These are phyloP conservation scores for Annona squamosa DNA, from an alignment of 164 flowering plant species.

Conservation along the genomic window DNA sequence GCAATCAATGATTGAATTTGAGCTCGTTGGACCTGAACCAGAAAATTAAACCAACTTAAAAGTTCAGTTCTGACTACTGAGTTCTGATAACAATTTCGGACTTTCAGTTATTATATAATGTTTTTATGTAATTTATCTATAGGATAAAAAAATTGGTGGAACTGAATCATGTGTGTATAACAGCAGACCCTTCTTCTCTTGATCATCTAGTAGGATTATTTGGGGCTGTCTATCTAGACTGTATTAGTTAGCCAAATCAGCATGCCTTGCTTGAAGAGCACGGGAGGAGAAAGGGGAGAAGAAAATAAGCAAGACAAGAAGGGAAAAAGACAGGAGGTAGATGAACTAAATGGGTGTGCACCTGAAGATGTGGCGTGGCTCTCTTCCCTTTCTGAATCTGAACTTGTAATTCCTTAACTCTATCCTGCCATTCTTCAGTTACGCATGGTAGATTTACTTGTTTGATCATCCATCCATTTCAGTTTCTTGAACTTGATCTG, in stretches of 20 bases:
- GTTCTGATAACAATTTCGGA: too few species aligned
- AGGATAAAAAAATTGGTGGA: too few species aligned
- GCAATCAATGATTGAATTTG: too few species aligned
- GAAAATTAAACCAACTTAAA: too few species aligned
- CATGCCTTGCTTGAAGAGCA: not conserved
- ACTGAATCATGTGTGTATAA: too few species aligned
- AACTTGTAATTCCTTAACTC: conserved; percentile 2
- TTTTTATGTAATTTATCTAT: too few species aligned
- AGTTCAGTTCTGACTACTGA: too few species aligned
- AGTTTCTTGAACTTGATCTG: not conserved
- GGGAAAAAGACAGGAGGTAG: not conserved
- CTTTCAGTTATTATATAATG: too few species aligned
- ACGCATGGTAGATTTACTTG: not conserved
- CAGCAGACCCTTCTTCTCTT: too few species aligned
- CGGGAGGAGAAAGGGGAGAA: not conserved
- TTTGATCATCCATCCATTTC: not conserved
- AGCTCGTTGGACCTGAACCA: too few species aligned
- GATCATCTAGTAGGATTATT: too few species aligned
- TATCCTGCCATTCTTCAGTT: not conserved
- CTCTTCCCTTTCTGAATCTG: conserved; percentile 8
- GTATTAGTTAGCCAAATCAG: not conserved
- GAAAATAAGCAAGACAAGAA: not conserved
- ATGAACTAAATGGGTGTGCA: not conserved
- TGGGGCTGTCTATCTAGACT: too few species aligned
- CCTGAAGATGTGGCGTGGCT: conserved; percentile 10